Evolutionary conservation across 768 basidiomycete genomes (phyloP).

Genomic region (button mushroom (Agaricus bisporus)): DNA sequence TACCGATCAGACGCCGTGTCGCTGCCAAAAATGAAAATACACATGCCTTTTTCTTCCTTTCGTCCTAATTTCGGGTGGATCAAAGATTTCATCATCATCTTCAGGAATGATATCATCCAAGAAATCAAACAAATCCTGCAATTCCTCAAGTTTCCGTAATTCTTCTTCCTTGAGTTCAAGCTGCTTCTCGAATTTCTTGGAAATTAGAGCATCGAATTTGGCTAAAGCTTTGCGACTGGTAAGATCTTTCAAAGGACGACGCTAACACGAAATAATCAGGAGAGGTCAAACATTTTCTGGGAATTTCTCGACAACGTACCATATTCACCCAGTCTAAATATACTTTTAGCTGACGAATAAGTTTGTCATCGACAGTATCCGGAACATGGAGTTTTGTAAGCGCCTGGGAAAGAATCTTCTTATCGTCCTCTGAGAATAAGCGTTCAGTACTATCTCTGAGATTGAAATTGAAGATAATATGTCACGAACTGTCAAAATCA

Average conservation of each 20-base stretch:
- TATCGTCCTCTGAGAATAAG: conserved; percentile 49
- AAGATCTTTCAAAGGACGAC: conserved; percentile 43
- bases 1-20: conserved; percentile 1
- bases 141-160: conserved; percentile 54
- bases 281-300: background rate
- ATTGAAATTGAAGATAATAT: background rate
- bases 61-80: conserved; percentile 31
- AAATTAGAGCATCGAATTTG: conserved; percentile 60
- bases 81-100: conserved; percentile 51
- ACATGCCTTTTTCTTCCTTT: conserved; percentile 44
- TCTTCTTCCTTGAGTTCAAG: conserved; percentile 69
- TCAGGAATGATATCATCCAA: conserved; percentile 66
- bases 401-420: conserved; percentile 59
- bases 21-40: background rate
- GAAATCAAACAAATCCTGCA: conserved; percentile 62
- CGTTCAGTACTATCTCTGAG: background rate
- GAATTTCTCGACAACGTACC: conserved; percentile 28
- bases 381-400: conserved; percentile 65
- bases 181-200: conserved; percentile 68
- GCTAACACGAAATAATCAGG: conserved; percentile 18
- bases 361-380: conserved; percentile 61
- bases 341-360: conserved; percentile 55
- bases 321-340: conserved; percentile 52
- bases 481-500: conserved; percentile 19
- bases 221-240: conserved; percentile 61